Percentiles rank a stretch among this genome's conserved stretches.
These are phyloP conservation scores for Trichoderma hamatum DNA, from an alignment of 2,329 filamentous ascomycete species.

Conservation along the genomic window DNA sequence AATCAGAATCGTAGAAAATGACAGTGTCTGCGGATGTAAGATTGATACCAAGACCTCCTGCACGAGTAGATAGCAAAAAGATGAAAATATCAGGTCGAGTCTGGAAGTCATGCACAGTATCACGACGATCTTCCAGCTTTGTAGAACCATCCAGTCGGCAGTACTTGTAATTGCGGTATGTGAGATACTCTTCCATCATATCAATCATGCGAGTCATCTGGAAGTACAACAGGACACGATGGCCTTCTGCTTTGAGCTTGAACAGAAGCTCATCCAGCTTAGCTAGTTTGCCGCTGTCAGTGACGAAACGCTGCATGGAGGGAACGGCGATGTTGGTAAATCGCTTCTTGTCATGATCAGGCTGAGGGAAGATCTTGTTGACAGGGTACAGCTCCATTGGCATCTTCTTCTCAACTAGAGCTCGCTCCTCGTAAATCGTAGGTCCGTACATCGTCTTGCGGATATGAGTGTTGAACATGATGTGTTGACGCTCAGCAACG, in stretches of 20 bases:
- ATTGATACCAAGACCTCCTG: conserved; percentile 97
- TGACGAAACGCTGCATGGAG: conserved; percentile 97
- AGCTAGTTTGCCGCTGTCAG: conserved; percentile 93
- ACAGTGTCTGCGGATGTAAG: conserved; percentile 95
- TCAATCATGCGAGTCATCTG: conserved; percentile 99
- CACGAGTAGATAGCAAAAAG: conserved; percentile 92
- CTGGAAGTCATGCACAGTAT: conserved; percentile 97
- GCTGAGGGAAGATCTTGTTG: conserved; percentile 70
- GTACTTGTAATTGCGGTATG: conserved; percentile 99
- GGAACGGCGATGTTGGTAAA: conserved; percentile 92
- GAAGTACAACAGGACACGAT: conserved; percentile 97
- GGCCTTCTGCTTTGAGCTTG: conserved; percentile 86
- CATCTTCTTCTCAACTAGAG: conserved; percentile 73
- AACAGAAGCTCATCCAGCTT: conserved; percentile 86
- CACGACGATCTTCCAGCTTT: conserved; percentile 93
- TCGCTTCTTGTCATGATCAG: conserved; percentile 77
- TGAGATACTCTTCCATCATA: conserved; percentile 97
- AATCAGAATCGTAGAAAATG: conserved; percentile 99
- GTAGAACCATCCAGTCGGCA: conserved; percentile 95
- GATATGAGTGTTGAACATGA: conserved; percentile 77
- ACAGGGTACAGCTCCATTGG: conserved; percentile 67
- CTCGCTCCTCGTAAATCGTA: conserved; percentile 66
- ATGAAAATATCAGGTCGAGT: conserved; percentile 93
- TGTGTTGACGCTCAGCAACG: conserved; percentile 67
- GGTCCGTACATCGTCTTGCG: conserved; percentile 76